Conservation (phyloP, 768 basidiomycete species). For the Pisolithus tinctorius region DNA sequence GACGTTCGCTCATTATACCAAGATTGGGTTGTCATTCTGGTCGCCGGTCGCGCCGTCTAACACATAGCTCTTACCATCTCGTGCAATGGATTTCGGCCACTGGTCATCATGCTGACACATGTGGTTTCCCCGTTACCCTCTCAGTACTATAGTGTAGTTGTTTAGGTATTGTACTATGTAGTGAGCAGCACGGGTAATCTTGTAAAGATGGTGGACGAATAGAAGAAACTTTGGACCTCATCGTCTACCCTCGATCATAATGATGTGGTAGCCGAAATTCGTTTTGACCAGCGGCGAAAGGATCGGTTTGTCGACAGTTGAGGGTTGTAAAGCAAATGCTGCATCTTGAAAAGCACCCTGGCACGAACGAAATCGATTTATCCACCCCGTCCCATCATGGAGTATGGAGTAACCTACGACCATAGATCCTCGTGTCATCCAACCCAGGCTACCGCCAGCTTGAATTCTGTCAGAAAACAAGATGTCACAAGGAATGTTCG, state of each 20-base stretch:
- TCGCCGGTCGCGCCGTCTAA: not conserved
- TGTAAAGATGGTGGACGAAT: not conserved
- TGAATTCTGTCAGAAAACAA: constrained; percentile 1
- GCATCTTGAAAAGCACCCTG: constrained; percentile 78
- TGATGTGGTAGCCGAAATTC: constrained; percentile 80
- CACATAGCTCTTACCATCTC: not conserved
- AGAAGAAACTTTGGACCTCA: constrained; percentile 14
- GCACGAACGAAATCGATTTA: constrained; percentile 7
- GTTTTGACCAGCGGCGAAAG: constrained; percentile 75
- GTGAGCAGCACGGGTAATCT: not conserved
- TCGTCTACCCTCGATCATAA: constrained; percentile 85
- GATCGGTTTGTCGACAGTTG: constrained; percentile 72
- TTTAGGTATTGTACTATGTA: not conserved
- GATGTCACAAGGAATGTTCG: not conserved
- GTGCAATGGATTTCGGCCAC: not conserved
- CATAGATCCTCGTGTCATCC: constrained; percentile 86
- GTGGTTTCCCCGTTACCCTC: not conserved
- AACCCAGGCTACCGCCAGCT: constrained; percentile 84
- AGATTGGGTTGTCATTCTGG: not conserved
- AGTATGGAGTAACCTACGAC: constrained; percentile 39
- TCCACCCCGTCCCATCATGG: not conserved
- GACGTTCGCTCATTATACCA: not conserved
- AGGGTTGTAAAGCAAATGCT: constrained; percentile 76
- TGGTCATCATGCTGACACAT: not conserved
- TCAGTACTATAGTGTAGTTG: not conserved